Conservation (phyloP, 1,284 basidiomycete genomes). For the Xerocomus amazonicus region DNA sequence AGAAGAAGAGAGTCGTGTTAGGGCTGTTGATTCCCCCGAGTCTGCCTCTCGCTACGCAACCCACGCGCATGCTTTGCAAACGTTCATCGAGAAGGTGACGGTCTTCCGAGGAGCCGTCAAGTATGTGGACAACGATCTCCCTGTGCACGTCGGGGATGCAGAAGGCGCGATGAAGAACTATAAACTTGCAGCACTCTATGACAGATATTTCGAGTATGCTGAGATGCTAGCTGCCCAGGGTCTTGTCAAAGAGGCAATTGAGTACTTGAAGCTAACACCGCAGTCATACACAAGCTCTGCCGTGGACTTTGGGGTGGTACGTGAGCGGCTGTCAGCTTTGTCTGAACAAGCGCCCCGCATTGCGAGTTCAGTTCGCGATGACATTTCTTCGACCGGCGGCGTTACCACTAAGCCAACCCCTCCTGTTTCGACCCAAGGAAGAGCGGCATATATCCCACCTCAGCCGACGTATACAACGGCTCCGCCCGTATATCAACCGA, state of each 20-base stretch:
- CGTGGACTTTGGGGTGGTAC: constrained; percentile 59
- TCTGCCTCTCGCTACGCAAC: constrained; percentile 73
- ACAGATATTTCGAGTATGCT: constrained; percentile 94
- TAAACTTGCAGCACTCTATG: constrained; percentile 85
- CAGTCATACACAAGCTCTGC: constrained; percentile 67
- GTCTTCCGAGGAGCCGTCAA: constrained; percentile 89
- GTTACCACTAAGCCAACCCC: constrained; percentile 12
- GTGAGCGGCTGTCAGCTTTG: constrained; percentile 58
- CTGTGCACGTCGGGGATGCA: constrained; percentile 23
- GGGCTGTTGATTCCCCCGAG: constrained; percentile 15
- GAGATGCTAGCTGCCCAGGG: constrained; percentile 91
- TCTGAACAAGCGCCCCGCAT: constrained; percentile 32
- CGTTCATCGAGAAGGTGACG: constrained; percentile 95
- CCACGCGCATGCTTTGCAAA: constrained; percentile 87
- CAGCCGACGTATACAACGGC: constrained; percentile 8
- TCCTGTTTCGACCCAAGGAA: constrained; percentile 11
- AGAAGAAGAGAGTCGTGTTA: constrained; percentile 58
- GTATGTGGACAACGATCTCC: constrained; percentile 82
- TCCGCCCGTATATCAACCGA: constrained; percentile 2
- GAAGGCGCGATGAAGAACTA: constrained; percentile 63
- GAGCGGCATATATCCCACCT: constrained; percentile 11
- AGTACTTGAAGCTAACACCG: constrained; percentile 82
- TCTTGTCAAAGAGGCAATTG: constrained; percentile 77
- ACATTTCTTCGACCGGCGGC: constrained; percentile 27
- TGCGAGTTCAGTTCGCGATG: constrained; percentile 19